Base-by-base conservation (phyloP, 75 land plant species). In the Chamaecyparis obtusa region DNA sequence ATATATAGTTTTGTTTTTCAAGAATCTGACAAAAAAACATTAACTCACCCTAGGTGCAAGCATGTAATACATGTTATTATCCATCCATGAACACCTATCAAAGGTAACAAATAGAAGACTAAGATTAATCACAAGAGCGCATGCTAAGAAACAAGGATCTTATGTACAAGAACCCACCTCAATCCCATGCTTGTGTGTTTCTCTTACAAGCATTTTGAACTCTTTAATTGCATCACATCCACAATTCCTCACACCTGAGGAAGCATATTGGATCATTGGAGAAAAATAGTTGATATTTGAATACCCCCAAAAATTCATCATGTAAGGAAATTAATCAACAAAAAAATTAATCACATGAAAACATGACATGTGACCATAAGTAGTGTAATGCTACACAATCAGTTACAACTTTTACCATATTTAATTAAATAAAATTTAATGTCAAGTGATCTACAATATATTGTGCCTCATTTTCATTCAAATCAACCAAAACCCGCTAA, bases 241-340 rank as follows among this genome's bases (percentile, higher is more conserved):
- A 93, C 93, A 94, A 84, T 93, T 93, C 84, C 81, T 71, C 5
- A 80, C 89, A 30, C 99, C 99, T 84, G 95, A 86, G 83, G 99
- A 92, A 85, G 99, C 96, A 89, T 96, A 98, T 92, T 99, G 90
- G 83, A 93, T 89, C 99, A 96, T 98, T 67, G 99, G 99, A 41
- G 99, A 96, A 89, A 98, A 98, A 89, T 86, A 98, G 87, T 95
- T 98, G 89, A 98, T 86, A 17, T 98, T 96, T 79, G 99, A 98
- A 86, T 98, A 98, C 46, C 99, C 99, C 99, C 99, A 98, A 89
- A 94, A 98, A 78, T 98, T 98, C 91, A 94, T 83, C 92, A 97
- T 97, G 93, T 21, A 81, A 85, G 17, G 83, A 49, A 80, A 9
- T 27, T 24, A 27, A 41, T 80, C 24, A 37, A 43, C 24, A 80